Percentiles rank a stretch among this genome's conserved stretches.
These are phyloP conservation scores for Eragrostis tef DNA, from an alignment of 202 grass and related monocot species.

Conservation along the genomic window DNA sequence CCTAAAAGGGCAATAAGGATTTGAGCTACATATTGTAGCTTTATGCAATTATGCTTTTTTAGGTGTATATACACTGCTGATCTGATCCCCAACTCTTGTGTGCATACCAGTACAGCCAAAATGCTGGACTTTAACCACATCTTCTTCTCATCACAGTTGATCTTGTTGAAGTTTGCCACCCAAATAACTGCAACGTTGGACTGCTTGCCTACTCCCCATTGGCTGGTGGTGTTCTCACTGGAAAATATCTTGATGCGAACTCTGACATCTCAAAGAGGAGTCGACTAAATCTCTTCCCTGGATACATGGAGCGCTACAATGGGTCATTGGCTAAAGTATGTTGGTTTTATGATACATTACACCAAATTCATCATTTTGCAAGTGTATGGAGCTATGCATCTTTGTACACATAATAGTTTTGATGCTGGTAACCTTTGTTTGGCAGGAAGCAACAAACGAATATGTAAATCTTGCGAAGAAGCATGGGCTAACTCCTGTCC, in stretches of 20 bases:
- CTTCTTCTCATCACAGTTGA: slow-evolving; percentile 64
- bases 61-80: background rate
- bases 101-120: background rate
- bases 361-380: background rate
- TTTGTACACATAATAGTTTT: background rate
- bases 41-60: background rate
- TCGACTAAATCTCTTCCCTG: slow-evolving; percentile 84
- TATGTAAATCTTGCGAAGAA: slow-evolving; percentile 77
- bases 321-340: slow-evolving; percentile 82
- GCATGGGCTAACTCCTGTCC: slow-evolving; percentile 75
- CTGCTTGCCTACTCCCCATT: slow-evolving; percentile 91
- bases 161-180: slow-evolving; percentile 93
- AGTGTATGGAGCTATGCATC: background rate
- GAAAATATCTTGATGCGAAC: slow-evolving; percentile 79
- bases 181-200: slow-evolving; percentile 82
- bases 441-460: slow-evolving; percentile 68
- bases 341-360: background rate
- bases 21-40: background rate
- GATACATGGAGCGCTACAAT: slow-evolving; percentile 92
- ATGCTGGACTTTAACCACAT: slow-evolving; percentile 23
- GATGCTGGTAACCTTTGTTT: slow-evolving; percentile 4
- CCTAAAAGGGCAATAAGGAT: background rate
- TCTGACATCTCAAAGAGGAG: slow-evolving; percentile 54
- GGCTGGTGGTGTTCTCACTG: slow-evolving; percentile 78
- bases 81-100: background rate